phyloP scores from a whole-genome alignment of 140 eudicot genomes.

The Stevia rebaudiana region DNA sequence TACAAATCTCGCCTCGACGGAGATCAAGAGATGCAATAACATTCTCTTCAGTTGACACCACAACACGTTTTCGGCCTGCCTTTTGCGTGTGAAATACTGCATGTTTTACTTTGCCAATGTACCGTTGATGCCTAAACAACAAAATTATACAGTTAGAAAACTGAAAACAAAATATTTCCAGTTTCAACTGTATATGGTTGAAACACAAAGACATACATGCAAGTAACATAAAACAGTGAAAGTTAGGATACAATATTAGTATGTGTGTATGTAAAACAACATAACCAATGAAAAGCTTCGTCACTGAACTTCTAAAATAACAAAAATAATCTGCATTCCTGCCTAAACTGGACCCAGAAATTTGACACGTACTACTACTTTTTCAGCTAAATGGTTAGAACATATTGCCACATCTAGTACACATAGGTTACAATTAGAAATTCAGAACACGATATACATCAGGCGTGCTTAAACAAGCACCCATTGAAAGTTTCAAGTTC shows the following conservation, averaged over 20 bases:
- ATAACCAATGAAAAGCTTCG: neutral
- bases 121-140: conserved; percentile 70
- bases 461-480: neutral
- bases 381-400: conserved; percentile 5
- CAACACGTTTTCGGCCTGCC: conserved; percentile 89
- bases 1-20: conserved; percentile 90
- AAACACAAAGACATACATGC: neutral
- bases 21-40: conserved; percentile 96
- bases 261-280: neutral
- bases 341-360: neutral
- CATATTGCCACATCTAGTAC: neutral
- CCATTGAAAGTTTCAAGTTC: neutral
- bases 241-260: neutral
- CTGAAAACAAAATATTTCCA: neutral
- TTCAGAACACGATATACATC: neutral
- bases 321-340: neutral
- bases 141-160: neutral
- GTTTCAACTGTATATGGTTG: conserved; percentile 6
- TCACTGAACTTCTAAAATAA: neutral
- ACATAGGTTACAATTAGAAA: neutral
- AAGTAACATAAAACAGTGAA: neutral
- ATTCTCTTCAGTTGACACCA: conserved; percentile 89
- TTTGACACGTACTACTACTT: neutral
- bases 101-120: conserved; percentile 84
- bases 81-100: conserved; percentile 97